Conservation (phyloP, 441 rosid species). For the Erodium texanum region DNA sequence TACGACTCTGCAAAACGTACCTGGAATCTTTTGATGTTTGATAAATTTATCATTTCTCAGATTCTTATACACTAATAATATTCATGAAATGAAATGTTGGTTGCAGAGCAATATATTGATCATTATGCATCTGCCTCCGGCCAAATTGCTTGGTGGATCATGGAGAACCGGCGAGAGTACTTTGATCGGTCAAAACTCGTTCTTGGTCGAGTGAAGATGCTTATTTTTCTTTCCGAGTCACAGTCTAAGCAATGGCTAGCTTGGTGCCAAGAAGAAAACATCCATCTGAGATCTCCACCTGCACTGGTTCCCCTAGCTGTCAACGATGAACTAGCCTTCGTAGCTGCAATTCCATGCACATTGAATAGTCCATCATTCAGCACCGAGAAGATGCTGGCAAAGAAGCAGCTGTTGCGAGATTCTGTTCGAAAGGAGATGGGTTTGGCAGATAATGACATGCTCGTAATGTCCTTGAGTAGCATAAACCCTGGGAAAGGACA, state of each 20-base stretch:
- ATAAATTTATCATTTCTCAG: neutral
- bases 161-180: slow-evolving; percentile 93
- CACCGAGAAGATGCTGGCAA: slow-evolving; percentile 56
- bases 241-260: slow-evolving; percentile 84
- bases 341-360: slow-evolving; percentile 66
- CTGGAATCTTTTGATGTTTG: neutral
- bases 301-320: slow-evolving; percentile 75
- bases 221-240: slow-evolving; percentile 68
- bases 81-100: slow-evolving; percentile 1
- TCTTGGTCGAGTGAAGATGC: slow-evolving; percentile 71
- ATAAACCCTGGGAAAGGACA: slow-evolving; percentile 90
- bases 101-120: slow-evolving; percentile 76
- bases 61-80: neutral
- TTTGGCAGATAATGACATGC: slow-evolving; percentile 62
- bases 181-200: slow-evolving; percentile 74
- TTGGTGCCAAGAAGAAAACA: slow-evolving; percentile 79
- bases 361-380: slow-evolving; percentile 54
- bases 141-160: slow-evolving; percentile 96
- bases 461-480: slow-evolving; percentile 85
- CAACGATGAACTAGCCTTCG: slow-evolving; percentile 87
- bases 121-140: slow-evolving; percentile 89
- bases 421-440: slow-evolving; percentile 73
- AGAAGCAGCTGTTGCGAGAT: slow-evolving; percentile 46
- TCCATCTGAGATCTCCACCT: slow-evolving; percentile 76
- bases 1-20: no score